Evolutionary conservation across 495 filamentous ascomycete genomes (phyloP), one percentile per base, ranked within the genome.

Genomic region (Xylaria venustula): DNA sequence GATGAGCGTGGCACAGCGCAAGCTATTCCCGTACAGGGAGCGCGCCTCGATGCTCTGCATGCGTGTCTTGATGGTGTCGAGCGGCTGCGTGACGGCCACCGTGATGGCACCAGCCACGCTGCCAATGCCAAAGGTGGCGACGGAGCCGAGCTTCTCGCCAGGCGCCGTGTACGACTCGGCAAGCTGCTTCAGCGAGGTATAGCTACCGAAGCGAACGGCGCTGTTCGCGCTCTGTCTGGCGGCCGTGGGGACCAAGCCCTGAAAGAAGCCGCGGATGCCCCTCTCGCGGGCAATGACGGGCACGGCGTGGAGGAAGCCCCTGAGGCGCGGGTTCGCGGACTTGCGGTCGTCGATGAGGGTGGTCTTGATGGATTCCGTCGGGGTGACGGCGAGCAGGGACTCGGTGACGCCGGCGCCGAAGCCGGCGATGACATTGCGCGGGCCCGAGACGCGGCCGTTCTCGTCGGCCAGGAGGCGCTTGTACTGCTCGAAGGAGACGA

Each of bases 361-460:
- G 30, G 94, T 98, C 78, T 98, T 98, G 72, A 98, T 97, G 71
- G 90, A 94, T 77, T 98, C 94, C 66, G 96, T 97, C 0, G 94
- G 94, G 3, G 94, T 98, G 34, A 98, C 94, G 7, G 94, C 94
- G 1, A 98, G 74, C 25, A 98, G 75, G 2, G 91, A 96, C 75
- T 98, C 94, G 0, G 92, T 98, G 61, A 94, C 88, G 17, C 94
- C 94, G 23, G 94, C 94, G 54, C 93, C 91, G 72, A 98, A 96
- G 7, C 94, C 94, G 36, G 93, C 92, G 59, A 98, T 83, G 9
- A 98, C 94, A 9, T 92, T 98, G 61, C 85, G 82, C 3, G 93
- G 93, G 1, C 94, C 93, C 2, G 91, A 92, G 34, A 98, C 87
- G 60, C 93, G 93, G 62, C 95, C 95, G 58, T 90, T 81, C 58